Evolutionary conservation across 441 rosid genomes (phyloP), one percentile per base, ranked within the genome.

Genomic region (Erysimum cheiri): DNA sequence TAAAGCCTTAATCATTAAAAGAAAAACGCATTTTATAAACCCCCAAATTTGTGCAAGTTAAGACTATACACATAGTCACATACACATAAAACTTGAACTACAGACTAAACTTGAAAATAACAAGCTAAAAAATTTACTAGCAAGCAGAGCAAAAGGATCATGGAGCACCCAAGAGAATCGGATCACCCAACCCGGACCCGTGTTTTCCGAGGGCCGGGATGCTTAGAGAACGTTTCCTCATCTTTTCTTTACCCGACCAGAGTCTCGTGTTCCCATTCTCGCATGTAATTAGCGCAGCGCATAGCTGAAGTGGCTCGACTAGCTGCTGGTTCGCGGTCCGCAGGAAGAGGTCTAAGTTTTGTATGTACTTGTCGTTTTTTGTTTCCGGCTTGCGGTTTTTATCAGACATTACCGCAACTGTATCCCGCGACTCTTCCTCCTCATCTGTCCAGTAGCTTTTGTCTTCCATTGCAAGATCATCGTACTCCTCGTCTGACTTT

Each of bases 401-500:
- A 58, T 76, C 78, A 2, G 78, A 47, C 67, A 80, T 57, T 15
- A 78, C 54, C 8, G 52, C 58, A 6, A 77, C 31, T 48, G 71
- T 81, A 37, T 86, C 83, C 65, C 57, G 65, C 0, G 58, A 58
- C 70, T 83, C 88, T 56, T 84, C 87, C 4, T 85, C 92, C 0
- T 80, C 80, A 2, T 85, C 97, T 0, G 92, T 68, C 82, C 82
- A 74, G 47, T 88, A 88, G 14, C 87, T 88, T 65, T 83, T 88
- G 72, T 92, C 99, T 59, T 70, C 84, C 98, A 95, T 86, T 10
- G 96, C 98, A 53, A 95, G 89, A 84, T 95, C 99, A 58, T 90
- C 96, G 6, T 92, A 95, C 79, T 95, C 98, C 76, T 95, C 99
- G 19, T 95, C 99, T 3, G 98, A 88, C 69, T 89, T 89, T 32